Evolutionary conservation across 305 asterid species (phyloP), one percentile per base, ranked within the genome.

Genomic region (Petunia hybrid): DNA sequence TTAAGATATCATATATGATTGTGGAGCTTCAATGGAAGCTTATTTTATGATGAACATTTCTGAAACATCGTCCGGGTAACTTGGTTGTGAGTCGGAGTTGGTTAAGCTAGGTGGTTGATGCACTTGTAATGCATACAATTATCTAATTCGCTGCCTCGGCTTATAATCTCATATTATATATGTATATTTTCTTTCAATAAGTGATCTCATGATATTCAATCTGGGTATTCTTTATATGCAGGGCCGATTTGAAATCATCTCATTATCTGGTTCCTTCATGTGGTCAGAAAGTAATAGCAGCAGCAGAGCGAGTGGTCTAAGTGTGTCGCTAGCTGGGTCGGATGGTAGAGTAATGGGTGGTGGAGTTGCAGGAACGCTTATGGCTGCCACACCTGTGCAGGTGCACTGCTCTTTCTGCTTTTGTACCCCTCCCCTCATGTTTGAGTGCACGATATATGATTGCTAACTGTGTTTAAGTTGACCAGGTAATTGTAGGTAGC

Each of bases 351-450:
- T 95, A 53, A 80, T 92, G 87, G 99, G 97, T 39, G 99, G 99
- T 57, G 95, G 96, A 71, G 97, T 95, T 78, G 93, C 94, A 6
- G 99, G 98, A 64, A 31, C 81, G 80, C 97, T 95, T 35, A 84
- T 84, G 87, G 99, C 99, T 31, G 98, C 98, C 53, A 84, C 98
- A n/a, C 87, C 91, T 0, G 94, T 94, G 75, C 99, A 95, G 97
- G 99, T 95, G 82, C 63, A 79, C 57, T n/a, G 8, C 46, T 80
- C 38, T 31, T 4, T 43, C 76, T 53, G 38, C 69, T 36, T 16
- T 65, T 46, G 45, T 22, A 12, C 16, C 7, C 31, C 39, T 5
- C 38, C 16, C 83, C 36, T 31, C 42, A 14, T 8, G 35, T 65
- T 36, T 9, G 4, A 36, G 43, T 70, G 14, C 2, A 80, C 39